Evolutionary conservation across 2,329 filamentous ascomycete genomes (phyloP), one percentile per base, ranked within the genome.

Genomic region (Fusarium mexicanum): DNA sequence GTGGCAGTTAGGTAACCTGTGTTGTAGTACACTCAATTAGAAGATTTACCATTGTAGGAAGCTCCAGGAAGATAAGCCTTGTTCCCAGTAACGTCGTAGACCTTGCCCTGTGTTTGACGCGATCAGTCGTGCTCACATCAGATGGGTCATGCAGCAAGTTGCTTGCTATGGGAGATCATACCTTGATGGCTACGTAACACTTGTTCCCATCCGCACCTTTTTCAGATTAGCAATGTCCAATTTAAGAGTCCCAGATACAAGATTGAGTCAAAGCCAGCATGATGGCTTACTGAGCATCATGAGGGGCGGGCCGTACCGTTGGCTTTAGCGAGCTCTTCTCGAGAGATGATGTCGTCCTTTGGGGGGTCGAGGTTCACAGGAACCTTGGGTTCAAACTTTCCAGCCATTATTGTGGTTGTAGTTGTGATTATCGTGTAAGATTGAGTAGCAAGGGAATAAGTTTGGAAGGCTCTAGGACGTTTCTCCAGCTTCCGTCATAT

Each of bases 1-100:
- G 20, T 22, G 51, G 26, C 22, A 37, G 53, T 77, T 40, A 78
- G 71, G 44, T 35, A 47, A 24, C 20, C 13, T 37, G 37, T 31
- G 24, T 41, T 33, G 41, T 31, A 26, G 10, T 24, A 16, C 22
- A 29, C 51, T 53, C 33, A 41, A 46, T 33, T 26, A 8, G 33
- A 29, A 20, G 26, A 29, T 14, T 79, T 87, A 98, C 96, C 93
- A 78, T 94, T 89, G 83, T 99, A 99, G 72, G 92, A 91, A 54
- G 94, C 95, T 31, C 91, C 92, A 16, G 93, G 91, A 53, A 91
- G 91, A 82, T 99, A 99, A 22, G 93, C 91, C 74, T 93, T 91
- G 83, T 98, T 99, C 59, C 92, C 93, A 31, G 91, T 94, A 69
- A 99, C 96, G 80, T 99, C 96, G 80, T 98, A 99, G 60, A 99